A percentile compares a stretch with the other conserved stretches of the same genome.
Conservation (phyloP, 768 basidiomycete species). For the Xerocomus potaroensis region DNA sequence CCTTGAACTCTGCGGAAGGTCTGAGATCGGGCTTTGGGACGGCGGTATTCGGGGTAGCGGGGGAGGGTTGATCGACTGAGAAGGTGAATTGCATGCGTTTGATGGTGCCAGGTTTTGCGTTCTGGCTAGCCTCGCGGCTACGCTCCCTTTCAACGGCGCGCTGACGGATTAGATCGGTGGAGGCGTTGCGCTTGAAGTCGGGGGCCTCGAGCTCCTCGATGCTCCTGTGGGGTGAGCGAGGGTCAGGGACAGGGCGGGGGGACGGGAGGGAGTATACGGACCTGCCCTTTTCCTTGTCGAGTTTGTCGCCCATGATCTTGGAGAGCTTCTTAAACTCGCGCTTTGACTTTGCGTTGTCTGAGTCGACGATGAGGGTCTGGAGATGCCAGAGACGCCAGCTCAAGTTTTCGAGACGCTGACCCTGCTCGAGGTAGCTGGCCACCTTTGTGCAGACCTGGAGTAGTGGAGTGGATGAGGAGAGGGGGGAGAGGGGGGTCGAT, state of each 20-base stretch:
- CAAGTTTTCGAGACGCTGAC: conserved; percentile 87
- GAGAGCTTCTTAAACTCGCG: conserved; percentile 89
- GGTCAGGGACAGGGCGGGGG: conserved; percentile 17
- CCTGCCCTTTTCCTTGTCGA: conserved; percentile 92
- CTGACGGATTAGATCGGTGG: conserved; percentile 74
- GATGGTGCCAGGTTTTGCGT: conserved; percentile 65
- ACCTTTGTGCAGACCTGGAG: conserved; percentile 83
- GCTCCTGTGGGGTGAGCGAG: conserved; percentile 45
- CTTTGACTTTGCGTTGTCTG: conserved; percentile 82
- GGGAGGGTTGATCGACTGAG: conserved; percentile 67
- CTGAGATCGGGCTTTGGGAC: conserved; percentile 65
- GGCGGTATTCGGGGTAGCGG: conserved; percentile 37
- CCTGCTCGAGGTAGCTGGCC: conserved; percentile 86
- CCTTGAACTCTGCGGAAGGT: conserved; percentile 62
- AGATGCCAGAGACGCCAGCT: conserved; percentile 92
- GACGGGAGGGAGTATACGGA: conserved; percentile 35
- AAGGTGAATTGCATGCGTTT: conserved; percentile 91
- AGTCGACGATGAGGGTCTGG: conserved; percentile 87
- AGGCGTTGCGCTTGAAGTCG: conserved; percentile 75
- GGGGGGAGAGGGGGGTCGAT: conserved; percentile 2
- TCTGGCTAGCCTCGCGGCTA: conserved; percentile 62
- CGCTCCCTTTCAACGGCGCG: conserved; percentile 81
- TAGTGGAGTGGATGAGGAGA: conserved; percentile 6
- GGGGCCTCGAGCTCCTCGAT: conserved; percentile 85
- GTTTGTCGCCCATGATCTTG: conserved; percentile 85